Percentiles rank a stretch among this genome's conserved stretches.
These are phyloP conservation scores for Candida michaelii DNA, from an alignment of 805 yeast genomes.

Conservation along the genomic window DNA sequence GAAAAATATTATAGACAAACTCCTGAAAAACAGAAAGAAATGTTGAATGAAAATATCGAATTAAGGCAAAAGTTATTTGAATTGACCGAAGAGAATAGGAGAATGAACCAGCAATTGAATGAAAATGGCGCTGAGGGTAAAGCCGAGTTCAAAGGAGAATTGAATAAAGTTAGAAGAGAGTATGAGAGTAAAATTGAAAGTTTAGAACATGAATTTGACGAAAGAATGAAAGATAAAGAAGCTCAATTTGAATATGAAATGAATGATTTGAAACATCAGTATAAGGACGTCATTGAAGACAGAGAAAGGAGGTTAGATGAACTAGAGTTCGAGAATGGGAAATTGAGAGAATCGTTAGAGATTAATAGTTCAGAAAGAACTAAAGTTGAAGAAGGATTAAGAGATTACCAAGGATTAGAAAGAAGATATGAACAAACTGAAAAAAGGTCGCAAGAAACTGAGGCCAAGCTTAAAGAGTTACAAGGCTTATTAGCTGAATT, in stretches of 20 bases:
- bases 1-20: constrained; percentile 40
- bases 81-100: constrained; percentile 15
- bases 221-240: background rate
- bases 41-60: constrained; percentile 39
- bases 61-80: constrained; percentile 27
- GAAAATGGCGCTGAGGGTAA: background rate
- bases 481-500: background rate
- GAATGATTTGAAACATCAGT: constrained; percentile 10
- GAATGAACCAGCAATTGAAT: constrained; percentile 8
- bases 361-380: background rate
- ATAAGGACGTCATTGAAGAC: constrained; percentile 3
- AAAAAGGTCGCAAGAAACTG: too few relatives aligned
- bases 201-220: background rate
- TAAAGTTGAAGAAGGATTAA: background rate
- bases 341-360: background rate
- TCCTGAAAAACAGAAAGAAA: constrained; percentile 40
- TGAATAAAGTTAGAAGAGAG: background rate
- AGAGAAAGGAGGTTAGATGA: constrained; percentile 2
- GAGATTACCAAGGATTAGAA: background rate
- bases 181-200: background rate
- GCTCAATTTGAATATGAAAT: constrained; percentile 7
- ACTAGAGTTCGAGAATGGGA: background rate
- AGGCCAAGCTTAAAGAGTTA: background rate
- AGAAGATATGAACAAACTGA: background rate
- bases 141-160: background rate